These are phyloP conservation scores for Discostella stelligeroides DNA, from an alignment of 108 stramenopile genomes.

Conservation along the genomic window DNA sequence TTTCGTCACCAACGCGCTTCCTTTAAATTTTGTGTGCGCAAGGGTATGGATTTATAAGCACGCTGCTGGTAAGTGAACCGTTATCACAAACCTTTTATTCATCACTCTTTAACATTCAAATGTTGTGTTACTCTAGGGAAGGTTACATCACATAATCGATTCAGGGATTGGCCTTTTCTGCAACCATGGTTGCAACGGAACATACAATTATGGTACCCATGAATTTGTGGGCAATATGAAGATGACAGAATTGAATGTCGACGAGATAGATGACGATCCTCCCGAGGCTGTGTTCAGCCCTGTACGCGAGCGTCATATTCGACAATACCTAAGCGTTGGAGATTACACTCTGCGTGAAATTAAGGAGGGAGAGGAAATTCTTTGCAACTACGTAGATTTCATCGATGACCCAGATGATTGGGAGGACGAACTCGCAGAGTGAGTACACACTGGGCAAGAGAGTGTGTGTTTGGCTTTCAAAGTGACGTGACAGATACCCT, in stretches of 20 bases:
- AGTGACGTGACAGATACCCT: no score
- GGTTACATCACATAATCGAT: constrained; percentile 19
- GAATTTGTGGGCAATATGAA: background rate
- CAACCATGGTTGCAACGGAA: constrained; percentile 47
- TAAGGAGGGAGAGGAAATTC: constrained; percentile 23
- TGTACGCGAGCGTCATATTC: constrained; percentile 19
- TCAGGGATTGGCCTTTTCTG: constrained; percentile 24
- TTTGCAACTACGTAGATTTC: constrained; percentile 29
- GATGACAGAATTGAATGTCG: constrained; percentile 18
- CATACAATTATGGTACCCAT: constrained; percentile 23
- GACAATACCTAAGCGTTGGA: background rate
- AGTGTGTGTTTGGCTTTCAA: no score
- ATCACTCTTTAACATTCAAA: background rate
- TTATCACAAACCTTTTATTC: background rate
- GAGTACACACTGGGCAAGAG: no score
- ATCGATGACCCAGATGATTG: constrained; percentile 13
- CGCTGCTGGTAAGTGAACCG: constrained; percentile 15
- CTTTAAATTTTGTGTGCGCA: background rate
- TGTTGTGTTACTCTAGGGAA: constrained; percentile 14
- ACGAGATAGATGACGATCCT: background rate
- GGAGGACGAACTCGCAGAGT: constrained; percentile 3
- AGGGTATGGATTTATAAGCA: constrained; percentile 33
- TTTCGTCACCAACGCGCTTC: background rate
- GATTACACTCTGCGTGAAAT: constrained; percentile 22
- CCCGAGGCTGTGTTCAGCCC: constrained; percentile 9